A percentile compares a stretch with the other conserved stretches of the same genome.
phyloP scores from a whole-genome alignment of 2,329 filamentous ascomycete species.

The Pseudofabraea citricarpa region DNA sequence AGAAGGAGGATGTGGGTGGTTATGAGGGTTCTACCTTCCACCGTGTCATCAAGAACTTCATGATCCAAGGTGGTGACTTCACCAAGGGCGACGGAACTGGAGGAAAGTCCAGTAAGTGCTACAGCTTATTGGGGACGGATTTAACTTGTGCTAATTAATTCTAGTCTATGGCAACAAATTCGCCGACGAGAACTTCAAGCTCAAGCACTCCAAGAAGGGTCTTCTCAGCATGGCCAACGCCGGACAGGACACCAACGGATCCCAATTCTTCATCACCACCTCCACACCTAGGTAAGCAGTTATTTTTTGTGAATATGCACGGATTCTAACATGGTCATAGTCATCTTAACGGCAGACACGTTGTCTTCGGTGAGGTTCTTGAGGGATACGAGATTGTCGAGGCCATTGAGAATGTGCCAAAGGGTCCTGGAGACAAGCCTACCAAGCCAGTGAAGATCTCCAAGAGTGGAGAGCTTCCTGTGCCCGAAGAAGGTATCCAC shows the following conservation, averaged over 20 bases:
- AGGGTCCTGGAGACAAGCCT: conserved; percentile 64
- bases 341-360: conserved; percentile 80
- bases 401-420: conserved; percentile 70
- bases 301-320: too few relatives aligned
- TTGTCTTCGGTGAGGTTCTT: conserved; percentile 84
- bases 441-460: conserved; percentile 65
- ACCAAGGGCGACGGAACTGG: conserved; percentile 77
- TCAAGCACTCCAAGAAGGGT: conserved; percentile 84
- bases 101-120: conserved; percentile 71
- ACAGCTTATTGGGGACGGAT: background rate
- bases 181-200: conserved; percentile 90
- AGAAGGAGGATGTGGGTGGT: conserved; percentile 68
- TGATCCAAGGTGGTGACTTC: conserved; percentile 91
- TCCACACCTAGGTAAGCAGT: conserved; percentile 66
- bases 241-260: conserved; percentile 81
- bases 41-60: conserved; percentile 85
- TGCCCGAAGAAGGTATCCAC: conserved; percentile 89
- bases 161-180: conserved; percentile 79
- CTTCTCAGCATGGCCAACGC: conserved; percentile 82
- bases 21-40: conserved; percentile 82
- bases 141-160: conserved; percentile 11
- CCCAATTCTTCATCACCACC: conserved; percentile 89
- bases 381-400: conserved; percentile 80
- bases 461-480: conserved; percentile 79
- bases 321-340: conserved; percentile 34